These are phyloP conservation scores for Globisporangium splendens DNA, from an alignment of 352 stramenopile genomes.

Conservation along the genomic window DNA sequence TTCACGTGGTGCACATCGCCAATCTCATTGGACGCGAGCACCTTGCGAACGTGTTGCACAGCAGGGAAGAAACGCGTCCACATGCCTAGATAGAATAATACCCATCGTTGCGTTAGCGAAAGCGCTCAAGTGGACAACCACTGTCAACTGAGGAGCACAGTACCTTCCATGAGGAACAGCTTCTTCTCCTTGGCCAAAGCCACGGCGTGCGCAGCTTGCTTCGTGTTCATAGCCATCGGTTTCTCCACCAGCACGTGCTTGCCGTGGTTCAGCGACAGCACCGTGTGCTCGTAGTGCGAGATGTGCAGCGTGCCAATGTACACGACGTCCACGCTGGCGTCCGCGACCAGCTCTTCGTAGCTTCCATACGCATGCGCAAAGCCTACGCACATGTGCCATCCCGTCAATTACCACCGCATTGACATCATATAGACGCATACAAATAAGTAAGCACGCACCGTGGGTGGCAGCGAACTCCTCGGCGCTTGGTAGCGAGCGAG, in stretches of 20 bases:
- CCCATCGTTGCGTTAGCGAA: not conserved
- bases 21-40: conserved; percentile 38
- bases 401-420: not conserved
- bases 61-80: conserved; percentile 81
- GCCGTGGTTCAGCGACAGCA: conserved; percentile 62
- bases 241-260: conserved; percentile 93
- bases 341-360: conserved; percentile 75
- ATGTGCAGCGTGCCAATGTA: conserved; percentile 88
- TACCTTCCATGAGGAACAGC: conserved; percentile 59
- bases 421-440: not conserved
- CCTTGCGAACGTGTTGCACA: conserved; percentile 32
- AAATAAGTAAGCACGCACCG: conserved; percentile 14
- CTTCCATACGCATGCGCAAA: conserved; percentile 63
- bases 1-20: conserved; percentile 58
- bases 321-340: conserved; percentile 80
- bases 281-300: conserved; percentile 64
- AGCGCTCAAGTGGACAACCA: too few species aligned
- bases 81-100: conserved; percentile 26
- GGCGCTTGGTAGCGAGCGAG: conserved; percentile 30
- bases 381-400: conserved; percentile 15
- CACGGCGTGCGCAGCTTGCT: conserved; percentile 66
- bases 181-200: conserved; percentile 44
- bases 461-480: conserved; percentile 31
- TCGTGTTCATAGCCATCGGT: conserved; percentile 75
- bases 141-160: not conserved